Base-by-base conservation (phyloP, 2,329 filamentous ascomycete species). In the Sclerotinia spermophila region DNA sequence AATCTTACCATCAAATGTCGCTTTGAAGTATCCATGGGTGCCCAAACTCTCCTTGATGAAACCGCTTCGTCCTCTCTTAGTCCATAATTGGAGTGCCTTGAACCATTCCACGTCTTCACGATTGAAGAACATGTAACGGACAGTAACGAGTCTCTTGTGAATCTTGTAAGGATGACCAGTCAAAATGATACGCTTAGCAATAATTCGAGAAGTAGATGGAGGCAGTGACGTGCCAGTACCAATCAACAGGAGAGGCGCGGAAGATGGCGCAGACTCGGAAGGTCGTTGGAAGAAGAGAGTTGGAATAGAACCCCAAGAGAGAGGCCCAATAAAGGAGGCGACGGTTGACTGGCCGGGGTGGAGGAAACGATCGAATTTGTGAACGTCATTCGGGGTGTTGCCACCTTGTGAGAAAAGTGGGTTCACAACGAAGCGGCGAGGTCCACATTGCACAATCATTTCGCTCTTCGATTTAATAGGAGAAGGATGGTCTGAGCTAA, bases 101-200 rank as follows among this genome's bases (percentile, higher is more conserved):
- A 98, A 99, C 94, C 96, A 99, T 75, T 92, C 89, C 44, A 99
- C 93, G 75, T 99, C 96, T 77, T 95, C 93, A 64, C 91, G 86
- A 84, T 95, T 96, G 89, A 99, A 99, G 86, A 99, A 99, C 96
- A 99, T 99, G 86, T 99, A 99, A 42, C 96, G 91, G 61, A 99
- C 90, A 0, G 96, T 99, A 72, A 99, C 96, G 35, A 99, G 86
- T 82, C 92, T 94, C 87, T 97, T 97, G 88, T 99, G 93, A 80
- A 99, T 99, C 84, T 99, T 97, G 86, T 93, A 97, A 0, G 96
- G 96, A 79, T 99, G 95, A 24, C 96, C 96, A 0, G 96, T 97
- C 71, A 99, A 86, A 74, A 98, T 92, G 76, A 97, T 90, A 67
- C 96, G 91, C 83, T 99, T 99, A 77, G 95, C 94, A 72, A 99